phyloP scores from a whole-genome alignment of 2,329 filamentous ascomycete genomes.

The Emmonsia crescens region DNA sequence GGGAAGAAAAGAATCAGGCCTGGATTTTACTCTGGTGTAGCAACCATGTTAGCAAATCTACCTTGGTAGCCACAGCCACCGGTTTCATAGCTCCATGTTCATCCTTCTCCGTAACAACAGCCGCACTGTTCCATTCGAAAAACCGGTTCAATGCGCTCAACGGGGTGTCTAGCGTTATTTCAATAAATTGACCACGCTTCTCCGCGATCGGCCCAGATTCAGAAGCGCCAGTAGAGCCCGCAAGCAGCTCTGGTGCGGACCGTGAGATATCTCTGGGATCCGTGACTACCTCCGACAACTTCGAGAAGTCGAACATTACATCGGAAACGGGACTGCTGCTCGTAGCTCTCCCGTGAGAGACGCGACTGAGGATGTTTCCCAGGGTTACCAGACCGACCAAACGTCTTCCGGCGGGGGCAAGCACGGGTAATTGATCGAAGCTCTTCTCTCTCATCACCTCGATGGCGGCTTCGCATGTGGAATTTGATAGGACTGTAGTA shows the following conservation, averaged over 20 bases:
- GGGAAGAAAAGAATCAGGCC: slow-evolving; percentile 8
- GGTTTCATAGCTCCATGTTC: slow-evolving; percentile 57
- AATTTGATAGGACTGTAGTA: slow-evolving; percentile 64
- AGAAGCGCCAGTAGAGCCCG: not conserved
- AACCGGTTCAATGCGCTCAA: slow-evolving; percentile 78
- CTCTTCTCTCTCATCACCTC: slow-evolving; percentile 98
- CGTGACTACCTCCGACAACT: slow-evolving; percentile 80
- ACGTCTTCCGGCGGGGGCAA: slow-evolving; percentile 55
- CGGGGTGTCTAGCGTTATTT: slow-evolving; percentile 86
- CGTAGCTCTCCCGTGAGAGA: slow-evolving; percentile 70
- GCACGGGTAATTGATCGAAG: slow-evolving; percentile 93
- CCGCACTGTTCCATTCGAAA: slow-evolving; percentile 96
- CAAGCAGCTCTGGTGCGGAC: not conserved
- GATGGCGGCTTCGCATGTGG: slow-evolving; percentile 73
- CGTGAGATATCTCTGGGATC: slow-evolving; percentile 56
- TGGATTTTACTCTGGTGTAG: slow-evolving; percentile 48
- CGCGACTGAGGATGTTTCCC: slow-evolving; percentile 84
- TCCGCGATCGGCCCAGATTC: slow-evolving; percentile 4
- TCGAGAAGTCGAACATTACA: slow-evolving; percentile 95
- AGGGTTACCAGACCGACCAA: slow-evolving; percentile 90
- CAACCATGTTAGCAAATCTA: slow-evolving; percentile 88
- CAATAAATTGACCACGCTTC: slow-evolving; percentile 64
- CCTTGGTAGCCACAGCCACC: slow-evolving; percentile 87
- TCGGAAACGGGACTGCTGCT: slow-evolving; percentile 64
- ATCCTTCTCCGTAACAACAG: slow-evolving; percentile 75